Evolutionary conservation across 2,329 filamentous ascomycete species (phyloP).

Genomic region (Calycina herbarum): DNA sequence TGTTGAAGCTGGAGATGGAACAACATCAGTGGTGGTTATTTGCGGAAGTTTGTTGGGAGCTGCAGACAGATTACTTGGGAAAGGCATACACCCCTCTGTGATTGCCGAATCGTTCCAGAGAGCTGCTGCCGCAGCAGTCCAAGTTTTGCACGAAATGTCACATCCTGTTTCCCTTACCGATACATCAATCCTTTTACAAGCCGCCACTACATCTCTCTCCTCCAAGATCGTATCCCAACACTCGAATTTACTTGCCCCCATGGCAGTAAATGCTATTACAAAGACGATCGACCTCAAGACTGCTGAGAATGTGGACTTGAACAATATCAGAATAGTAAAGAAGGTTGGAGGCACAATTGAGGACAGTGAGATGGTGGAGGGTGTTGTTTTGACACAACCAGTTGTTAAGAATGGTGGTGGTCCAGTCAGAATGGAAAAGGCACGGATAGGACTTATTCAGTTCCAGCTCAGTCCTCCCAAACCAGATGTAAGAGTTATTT

Average conservation of each 20-base stretch:
- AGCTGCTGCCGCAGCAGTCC: constrained; percentile 83
- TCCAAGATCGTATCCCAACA: constrained; percentile 99
- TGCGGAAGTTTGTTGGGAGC: constrained; percentile 92
- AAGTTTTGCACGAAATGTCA: constrained; percentile 92
- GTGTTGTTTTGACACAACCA: constrained; percentile 85
- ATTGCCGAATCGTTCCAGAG: constrained; percentile 98
- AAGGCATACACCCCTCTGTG: constrained; percentile 95
- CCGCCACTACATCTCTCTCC: constrained; percentile 92
- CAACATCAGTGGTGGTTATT: constrained; percentile 97
- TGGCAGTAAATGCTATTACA: constrained; percentile 95
- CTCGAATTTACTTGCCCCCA: constrained; percentile 90
- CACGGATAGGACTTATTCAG: constrained; percentile 92
- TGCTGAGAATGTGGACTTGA: constrained; percentile 93
- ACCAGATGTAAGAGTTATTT: constrained; percentile 68
- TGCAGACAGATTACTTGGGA: constrained; percentile 84
- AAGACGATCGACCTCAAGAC: constrained; percentile 96
- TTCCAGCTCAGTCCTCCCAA: constrained; percentile 98
- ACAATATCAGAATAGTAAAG: constrained; percentile 96
- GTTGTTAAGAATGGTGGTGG: constrained; percentile 93
- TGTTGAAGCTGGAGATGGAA: constrained; percentile 97
- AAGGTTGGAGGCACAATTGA: constrained; percentile 98
- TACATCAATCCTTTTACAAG: constrained; percentile 87
- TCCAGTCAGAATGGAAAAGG: constrained; percentile 93
- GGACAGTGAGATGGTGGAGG: constrained; percentile 95
- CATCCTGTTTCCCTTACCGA: constrained; percentile 88